These are phyloP conservation scores for Calonectria montana DNA, from an alignment of 2,329 filamentous ascomycete species.

Conservation along the genomic window DNA sequence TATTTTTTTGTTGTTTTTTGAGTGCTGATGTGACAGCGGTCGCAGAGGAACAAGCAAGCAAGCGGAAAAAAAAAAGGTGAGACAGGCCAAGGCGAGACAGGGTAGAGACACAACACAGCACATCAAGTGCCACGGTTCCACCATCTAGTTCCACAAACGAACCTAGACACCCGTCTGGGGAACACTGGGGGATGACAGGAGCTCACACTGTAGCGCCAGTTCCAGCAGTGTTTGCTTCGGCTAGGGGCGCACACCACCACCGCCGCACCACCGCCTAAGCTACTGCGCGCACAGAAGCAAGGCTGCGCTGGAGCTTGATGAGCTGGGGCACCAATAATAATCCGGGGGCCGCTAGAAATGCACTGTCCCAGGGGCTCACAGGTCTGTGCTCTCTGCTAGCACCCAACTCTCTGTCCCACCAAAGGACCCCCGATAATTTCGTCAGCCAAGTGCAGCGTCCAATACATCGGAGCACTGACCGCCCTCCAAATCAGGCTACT, in stretches of 20 bases:
- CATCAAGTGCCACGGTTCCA: slow-evolving; percentile 12
- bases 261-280: slow-evolving; percentile 4
- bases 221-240: background rate
- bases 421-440: background rate
- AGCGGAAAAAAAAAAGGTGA: slow-evolving; percentile 10
- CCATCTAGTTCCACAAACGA: background rate
- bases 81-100: background rate
- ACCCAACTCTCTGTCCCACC: background rate
- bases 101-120: slow-evolving; percentile 10
- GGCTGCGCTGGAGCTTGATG: background rate
- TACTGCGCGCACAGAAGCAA: slow-evolving; percentile 7
- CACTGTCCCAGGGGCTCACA: background rate
- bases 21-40: slow-evolving; percentile 6
- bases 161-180: slow-evolving; percentile 8
- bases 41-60: slow-evolving; percentile 4
- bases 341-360: background rate
- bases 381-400: background rate
- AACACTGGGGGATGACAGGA: slow-evolving; percentile 12
- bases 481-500: slow-evolving; percentile 16
- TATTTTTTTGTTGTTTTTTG: too few species aligned
- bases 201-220: background rate
- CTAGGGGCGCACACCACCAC: background rate
- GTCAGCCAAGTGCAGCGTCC: background rate
- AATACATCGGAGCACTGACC: slow-evolving; percentile 5
- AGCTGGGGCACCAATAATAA: background rate